Conservation (phyloP, 495 filamentous ascomycete genomes). For the Platismatia glauca region DNA sequence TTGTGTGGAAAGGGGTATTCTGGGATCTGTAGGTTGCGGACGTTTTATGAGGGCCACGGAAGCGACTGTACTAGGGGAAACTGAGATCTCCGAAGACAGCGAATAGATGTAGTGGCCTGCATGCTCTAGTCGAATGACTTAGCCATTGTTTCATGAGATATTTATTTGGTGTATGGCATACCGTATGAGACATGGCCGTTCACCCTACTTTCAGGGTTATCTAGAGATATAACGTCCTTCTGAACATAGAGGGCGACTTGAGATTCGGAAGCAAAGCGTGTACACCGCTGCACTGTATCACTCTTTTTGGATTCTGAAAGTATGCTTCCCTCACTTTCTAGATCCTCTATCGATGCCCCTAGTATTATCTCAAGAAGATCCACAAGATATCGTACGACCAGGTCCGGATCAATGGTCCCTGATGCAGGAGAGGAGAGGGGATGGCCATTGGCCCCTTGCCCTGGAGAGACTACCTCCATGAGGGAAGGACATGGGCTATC, state of each 20-base stretch:
- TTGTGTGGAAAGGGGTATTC: constrained; percentile 68
- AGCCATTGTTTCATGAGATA: background rate
- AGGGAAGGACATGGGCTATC: constrained; percentile 19
- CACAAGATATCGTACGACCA: constrained; percentile 69
- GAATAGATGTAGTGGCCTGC: constrained; percentile 55
- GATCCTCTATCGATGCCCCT: constrained; percentile 70
- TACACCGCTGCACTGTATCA: constrained; percentile 80
- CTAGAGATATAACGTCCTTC: constrained; percentile 61
- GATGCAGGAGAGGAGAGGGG: constrained; percentile 34
- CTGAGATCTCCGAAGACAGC: constrained; percentile 71
- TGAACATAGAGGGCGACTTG: constrained; percentile 84
- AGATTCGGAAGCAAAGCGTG: constrained; percentile 77
- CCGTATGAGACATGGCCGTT: constrained; percentile 36
- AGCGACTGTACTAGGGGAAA: constrained; percentile 65
- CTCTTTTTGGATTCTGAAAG: constrained; percentile 58
- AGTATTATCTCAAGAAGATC: constrained; percentile 75
- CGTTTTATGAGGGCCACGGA: constrained; percentile 87
- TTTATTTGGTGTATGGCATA: background rate
- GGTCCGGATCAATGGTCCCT: constrained; percentile 45
- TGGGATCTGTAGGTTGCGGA: constrained; percentile 73
- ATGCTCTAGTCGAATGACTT: constrained; percentile 9
- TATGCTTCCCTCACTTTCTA: constrained; percentile 72
- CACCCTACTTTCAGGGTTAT: constrained; percentile 41
- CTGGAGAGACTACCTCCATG: constrained; percentile 47
- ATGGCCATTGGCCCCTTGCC: constrained; percentile 40